phyloP scores from a whole-genome alignment of 2,329 filamentous ascomycete genomes.

The Aspergillus hiratsukae region DNA sequence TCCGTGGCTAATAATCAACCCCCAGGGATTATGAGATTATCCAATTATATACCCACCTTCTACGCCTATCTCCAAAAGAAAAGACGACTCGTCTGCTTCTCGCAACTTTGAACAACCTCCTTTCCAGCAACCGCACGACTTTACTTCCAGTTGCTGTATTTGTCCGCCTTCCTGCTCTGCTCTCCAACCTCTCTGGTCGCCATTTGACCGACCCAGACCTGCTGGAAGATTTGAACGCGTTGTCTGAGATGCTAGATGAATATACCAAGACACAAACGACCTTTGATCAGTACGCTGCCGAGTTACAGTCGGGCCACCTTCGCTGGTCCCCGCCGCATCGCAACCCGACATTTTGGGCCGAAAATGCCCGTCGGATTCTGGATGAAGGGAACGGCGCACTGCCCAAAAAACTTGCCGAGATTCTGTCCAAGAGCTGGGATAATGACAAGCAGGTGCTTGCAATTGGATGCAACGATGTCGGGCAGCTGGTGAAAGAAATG shows the following conservation, averaged over 20 bases:
- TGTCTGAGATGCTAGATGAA: constrained; percentile 71
- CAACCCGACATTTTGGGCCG: constrained; percentile 81
- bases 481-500: constrained; percentile 81
- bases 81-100: constrained; percentile 92
- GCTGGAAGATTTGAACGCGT: constrained; percentile 44
- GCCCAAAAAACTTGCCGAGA: constrained; percentile 76
- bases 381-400: constrained; percentile 77
- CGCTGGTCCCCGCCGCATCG: constrained; percentile 91
- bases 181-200: constrained; percentile 53
- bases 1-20: background rate
- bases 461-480: constrained; percentile 89
- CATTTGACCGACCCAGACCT: constrained; percentile 48
- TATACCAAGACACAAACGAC: constrained; percentile 69
- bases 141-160: constrained; percentile 80
- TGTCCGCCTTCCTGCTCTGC: constrained; percentile 67
- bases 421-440: constrained; percentile 76
- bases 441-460: constrained; percentile 82
- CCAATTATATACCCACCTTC: constrained; percentile 83
- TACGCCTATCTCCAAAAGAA: constrained; percentile 91
- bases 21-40: constrained; percentile 86
- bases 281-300: constrained; percentile 68
- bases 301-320: constrained; percentile 79
- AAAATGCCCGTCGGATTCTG: constrained; percentile 82
- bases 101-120: constrained; percentile 83
- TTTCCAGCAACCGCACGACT: constrained; percentile 64